Evolutionary conservation across 139 green algal genomes (phyloP).

Genomic region (Dunaliella sp.): DNA sequence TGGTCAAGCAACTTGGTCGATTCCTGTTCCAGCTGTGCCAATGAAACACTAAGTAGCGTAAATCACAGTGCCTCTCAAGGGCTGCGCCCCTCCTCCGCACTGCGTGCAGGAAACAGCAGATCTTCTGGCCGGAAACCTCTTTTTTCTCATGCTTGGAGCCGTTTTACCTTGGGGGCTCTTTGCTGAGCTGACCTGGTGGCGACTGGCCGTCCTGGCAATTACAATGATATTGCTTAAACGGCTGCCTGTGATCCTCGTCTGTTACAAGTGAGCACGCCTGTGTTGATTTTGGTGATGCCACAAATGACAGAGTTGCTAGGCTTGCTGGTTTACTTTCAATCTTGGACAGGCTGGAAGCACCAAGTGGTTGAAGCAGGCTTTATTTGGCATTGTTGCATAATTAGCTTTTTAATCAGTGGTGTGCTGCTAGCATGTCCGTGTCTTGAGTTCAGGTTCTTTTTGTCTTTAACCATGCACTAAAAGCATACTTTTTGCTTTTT

Average conservation of each 20-base stretch:
- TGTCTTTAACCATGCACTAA: too few relatives aligned
- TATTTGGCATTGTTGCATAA: background rate
- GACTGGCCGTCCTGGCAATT: background rate
- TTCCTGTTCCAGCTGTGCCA: too few relatives aligned
- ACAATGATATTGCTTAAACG: background rate
- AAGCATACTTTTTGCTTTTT: too few relatives aligned
- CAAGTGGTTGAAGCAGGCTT: background rate
- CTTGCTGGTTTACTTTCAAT: background rate
- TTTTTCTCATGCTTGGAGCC: background rate
- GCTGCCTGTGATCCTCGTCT: background rate
- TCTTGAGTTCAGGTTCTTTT: too few relatives aligned
- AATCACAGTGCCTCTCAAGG: too few relatives aligned
- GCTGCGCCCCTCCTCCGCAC: too few relatives aligned
- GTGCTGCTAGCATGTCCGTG: too few relatives aligned
- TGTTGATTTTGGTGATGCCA: background rate
- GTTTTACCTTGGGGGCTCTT: background rate
- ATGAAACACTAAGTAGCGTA: too few relatives aligned
- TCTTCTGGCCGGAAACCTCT: background rate
- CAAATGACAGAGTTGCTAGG: background rate
- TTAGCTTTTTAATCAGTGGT: too few relatives aligned
- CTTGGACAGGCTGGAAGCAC: background rate
- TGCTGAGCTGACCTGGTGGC: background rate
- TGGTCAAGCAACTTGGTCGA: too few relatives aligned
- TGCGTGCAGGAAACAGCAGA: background rate
- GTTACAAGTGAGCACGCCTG: background rate